Conservation (phyloP, 2,329 filamentous ascomycete genomes). For the Celoporthe dispersa region DNA sequence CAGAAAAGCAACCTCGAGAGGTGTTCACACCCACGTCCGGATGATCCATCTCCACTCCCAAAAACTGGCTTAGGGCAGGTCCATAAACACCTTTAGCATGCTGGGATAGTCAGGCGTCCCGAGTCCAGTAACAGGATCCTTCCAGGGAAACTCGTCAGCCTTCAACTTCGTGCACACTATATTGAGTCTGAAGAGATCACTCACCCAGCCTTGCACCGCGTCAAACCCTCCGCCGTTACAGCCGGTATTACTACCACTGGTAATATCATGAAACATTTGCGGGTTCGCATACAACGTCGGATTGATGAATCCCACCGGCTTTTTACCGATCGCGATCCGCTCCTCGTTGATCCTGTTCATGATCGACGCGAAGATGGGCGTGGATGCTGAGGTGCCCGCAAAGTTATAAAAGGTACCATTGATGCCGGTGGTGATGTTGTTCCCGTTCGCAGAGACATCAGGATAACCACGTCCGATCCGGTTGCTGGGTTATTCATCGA, state of each 20-base stretch:
- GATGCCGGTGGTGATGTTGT: conserved; percentile 36
- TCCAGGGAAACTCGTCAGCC: neutral
- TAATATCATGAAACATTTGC: conserved; percentile 39
- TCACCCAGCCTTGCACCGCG: conserved; percentile 36
- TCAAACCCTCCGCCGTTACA: conserved; percentile 38
- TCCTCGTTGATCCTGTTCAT: conserved; percentile 68
- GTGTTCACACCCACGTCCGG: neutral
- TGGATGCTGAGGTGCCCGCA: conserved; percentile 59
- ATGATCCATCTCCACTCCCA: neutral
- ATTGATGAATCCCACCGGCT: conserved; percentile 43
- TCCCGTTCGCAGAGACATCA: conserved; percentile 35
- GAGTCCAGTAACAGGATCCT: conserved; percentile 34
- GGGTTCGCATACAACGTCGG: conserved; percentile 37
- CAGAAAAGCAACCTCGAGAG: neutral
- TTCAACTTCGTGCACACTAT: neutral
- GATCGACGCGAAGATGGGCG: conserved; percentile 62
- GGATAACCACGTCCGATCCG: conserved; percentile 35
- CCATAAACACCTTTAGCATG: conserved; percentile 21
- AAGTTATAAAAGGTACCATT: conserved; percentile 39
- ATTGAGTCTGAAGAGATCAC: neutral
- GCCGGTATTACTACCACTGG: conserved; percentile 37
- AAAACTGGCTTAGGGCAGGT: conserved; percentile 7
- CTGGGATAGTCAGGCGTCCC: conserved; percentile 31
- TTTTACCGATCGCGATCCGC: conserved; percentile 52
- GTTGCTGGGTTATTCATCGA: conserved; percentile 13